A percentile compares a stretch with the other conserved stretches of the same genome.
Conservation (phyloP, 306 rosid species). For the Potentilla sterilis region DNA sequence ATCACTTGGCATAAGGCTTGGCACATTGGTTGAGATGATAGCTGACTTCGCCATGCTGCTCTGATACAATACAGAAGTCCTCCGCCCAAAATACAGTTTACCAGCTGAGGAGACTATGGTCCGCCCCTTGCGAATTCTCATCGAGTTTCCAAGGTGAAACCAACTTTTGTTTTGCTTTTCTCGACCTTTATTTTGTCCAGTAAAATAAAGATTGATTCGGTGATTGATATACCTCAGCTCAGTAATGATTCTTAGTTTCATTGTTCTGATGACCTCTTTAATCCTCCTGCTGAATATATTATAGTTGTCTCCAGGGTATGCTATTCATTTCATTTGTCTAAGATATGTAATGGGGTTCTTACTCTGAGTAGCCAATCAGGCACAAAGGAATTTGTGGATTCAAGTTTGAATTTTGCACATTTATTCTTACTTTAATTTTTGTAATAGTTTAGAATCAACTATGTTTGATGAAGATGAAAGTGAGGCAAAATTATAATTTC, state of each 20-base stretch:
- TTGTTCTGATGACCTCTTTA: not conserved
- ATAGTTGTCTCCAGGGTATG: not conserved
- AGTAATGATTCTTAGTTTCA: not conserved
- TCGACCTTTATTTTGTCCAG: not conserved
- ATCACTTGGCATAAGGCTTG: conserved; percentile 69
- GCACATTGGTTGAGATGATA: conserved; percentile 74
- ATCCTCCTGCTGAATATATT: not conserved
- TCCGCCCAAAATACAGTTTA: conserved; percentile 80
- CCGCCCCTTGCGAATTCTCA: conserved; percentile 67
- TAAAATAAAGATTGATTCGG: not conserved
- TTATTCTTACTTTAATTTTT: not conserved
- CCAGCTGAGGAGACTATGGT: conserved; percentile 85
- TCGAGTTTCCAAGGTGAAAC: conserved; percentile 83
- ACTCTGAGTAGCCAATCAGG: not conserved
- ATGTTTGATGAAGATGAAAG: conserved; percentile 4
- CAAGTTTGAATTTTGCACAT: not conserved
- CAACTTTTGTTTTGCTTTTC: not conserved
- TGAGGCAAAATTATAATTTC: conserved; percentile 16
- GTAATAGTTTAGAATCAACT: not conserved
- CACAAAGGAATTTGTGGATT: not conserved
- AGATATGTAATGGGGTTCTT: not conserved
- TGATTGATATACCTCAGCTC: not conserved
- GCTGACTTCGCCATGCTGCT: conserved; percentile 89
- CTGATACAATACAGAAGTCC: conserved; percentile 65
- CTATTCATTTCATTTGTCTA: not conserved